Percentiles rank a stretch among this genome's conserved stretches.
Evolutionary conservation across 371 early-diverging fungal genomes (phyloP).

Genomic region (Apophysomyces elegans): DNA sequence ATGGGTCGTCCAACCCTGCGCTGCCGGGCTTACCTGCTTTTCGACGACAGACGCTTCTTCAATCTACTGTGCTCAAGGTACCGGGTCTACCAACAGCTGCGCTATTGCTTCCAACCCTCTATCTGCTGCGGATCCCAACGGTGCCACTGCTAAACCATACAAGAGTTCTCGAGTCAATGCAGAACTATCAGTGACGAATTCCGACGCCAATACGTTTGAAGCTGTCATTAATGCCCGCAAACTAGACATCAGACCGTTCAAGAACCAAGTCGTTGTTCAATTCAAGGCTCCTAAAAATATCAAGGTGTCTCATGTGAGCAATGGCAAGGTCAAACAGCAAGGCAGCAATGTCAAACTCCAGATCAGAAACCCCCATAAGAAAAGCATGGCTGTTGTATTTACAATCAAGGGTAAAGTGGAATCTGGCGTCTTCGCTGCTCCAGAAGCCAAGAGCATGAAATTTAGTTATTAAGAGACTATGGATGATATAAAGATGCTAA

Average conservation of each 20-base stretch:
- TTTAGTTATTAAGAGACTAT: constrained; percentile 1
- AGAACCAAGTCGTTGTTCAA: constrained; percentile 10
- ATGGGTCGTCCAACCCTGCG: constrained; percentile 31
- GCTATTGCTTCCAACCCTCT: constrained; percentile 12
- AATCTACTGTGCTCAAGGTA: constrained; percentile 34
- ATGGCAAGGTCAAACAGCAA: constrained; percentile 13
- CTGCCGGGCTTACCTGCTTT: constrained; percentile 29
- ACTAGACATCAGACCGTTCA: constrained; percentile 13
- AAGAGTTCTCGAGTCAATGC: constrained; percentile 9
- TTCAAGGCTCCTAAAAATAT: constrained; percentile 15
- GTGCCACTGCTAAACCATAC: constrained; percentile 20
- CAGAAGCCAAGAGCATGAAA: constrained; percentile 7
- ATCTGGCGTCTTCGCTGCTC: constrained; percentile 15
- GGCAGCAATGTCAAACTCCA: constrained; percentile 14
- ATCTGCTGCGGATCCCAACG: constrained; percentile 4
- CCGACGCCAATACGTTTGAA: neutral
- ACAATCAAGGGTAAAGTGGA: constrained; percentile 13
- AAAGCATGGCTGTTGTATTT: constrained; percentile 17
- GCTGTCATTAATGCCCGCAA: constrained; percentile 20
- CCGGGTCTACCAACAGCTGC: constrained; percentile 16
- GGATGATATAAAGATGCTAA: neutral
- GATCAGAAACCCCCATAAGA: constrained; percentile 12
- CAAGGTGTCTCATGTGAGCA: constrained; percentile 11
- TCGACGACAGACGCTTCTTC: constrained; percentile 32
- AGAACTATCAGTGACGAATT: constrained; percentile 14